Base-by-base conservation (phyloP, 1,139 yeast genomes). In the Meyerozyma sp. region DNA sequence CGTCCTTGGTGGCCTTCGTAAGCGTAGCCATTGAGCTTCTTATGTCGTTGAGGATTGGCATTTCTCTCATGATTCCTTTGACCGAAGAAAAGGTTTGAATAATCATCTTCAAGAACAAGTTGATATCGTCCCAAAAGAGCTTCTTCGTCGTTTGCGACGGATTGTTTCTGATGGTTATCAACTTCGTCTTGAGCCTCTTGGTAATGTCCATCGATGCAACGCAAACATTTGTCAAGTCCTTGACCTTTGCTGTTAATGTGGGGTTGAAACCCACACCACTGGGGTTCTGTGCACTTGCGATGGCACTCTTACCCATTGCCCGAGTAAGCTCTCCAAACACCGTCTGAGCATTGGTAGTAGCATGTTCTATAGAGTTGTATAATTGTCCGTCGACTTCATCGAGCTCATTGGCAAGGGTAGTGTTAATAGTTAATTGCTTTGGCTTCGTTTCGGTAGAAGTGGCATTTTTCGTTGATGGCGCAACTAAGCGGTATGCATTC, bases 1-100 rank as follows among this genome's bases (percentile, higher is more conserved):
- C 87, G 55, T 91, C 98, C 57, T 91, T 91, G 2, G 96, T 88
- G 4, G 91, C 85, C 49, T 89, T 82, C 0, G 97, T 90, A 46
- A 91, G 68, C 29, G 82, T 79, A 0, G 96, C 88, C 67, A 91
- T 76, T 7, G 87, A 83, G 5, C 88, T 81, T 48, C 96, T 71
- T 3, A 87, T 86, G 45, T 87, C 96, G 53, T 86, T 84, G 42
- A 91, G 70, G 11, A 82, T 76, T 0, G 95, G 93, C 46, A 89
- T 69, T 54, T 88, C 96, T 45, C 77, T 75, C 77, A 88, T 84
- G n/a, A 93, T 81, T 1, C 81, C 78, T 58, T 89, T 90, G 0
- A 94, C 90, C 1, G 89, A 79, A 1, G 93, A 93, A 50, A 91
- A 71, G 34, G 93, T 86, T 40, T 82, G 85, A 48, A 90, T 84